phyloP scores from a whole-genome alignment of 345 rosid genomes.

The Aegle marmelos region DNA sequence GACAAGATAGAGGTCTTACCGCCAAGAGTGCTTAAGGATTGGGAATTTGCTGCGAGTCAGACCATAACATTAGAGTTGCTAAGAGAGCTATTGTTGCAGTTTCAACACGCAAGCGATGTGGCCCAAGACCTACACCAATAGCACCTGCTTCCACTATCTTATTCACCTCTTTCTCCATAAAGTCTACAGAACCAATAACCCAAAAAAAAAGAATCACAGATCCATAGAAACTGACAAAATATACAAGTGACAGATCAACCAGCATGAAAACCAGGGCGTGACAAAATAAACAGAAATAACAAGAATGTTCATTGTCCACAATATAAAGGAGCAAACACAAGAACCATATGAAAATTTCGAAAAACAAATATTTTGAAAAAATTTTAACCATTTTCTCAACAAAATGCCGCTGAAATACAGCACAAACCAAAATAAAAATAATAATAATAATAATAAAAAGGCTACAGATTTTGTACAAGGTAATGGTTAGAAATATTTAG shows the following conservation, averaged over 20 bases:
- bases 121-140: slow-evolving; percentile 74
- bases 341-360: neutral
- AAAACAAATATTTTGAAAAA: neutral
- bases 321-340: neutral
- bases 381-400: neutral
- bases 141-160: slow-evolving; percentile 65
- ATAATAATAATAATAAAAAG: too few relatives aligned
- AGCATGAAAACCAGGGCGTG: neutral
- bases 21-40: slow-evolving; percentile 9
- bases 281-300: neutral
- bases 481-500: neutral
- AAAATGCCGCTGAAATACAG: neutral
- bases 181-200: slow-evolving; percentile 34
- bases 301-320: neutral
- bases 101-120: slow-evolving; percentile 83
- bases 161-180: slow-evolving; percentile 57
- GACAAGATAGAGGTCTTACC: slow-evolving; percentile 12
- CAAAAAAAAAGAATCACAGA: neutral
- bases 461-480: neutral
- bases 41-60: slow-evolving; percentile 47
- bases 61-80: slow-evolving; percentile 81
- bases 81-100: slow-evolving; percentile 83
- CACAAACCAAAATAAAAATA: neutral
- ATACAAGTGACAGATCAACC: neutral
- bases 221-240: neutral